Evolutionary conservation across 352 stramenopile species (phyloP).

Genomic region (Phytophthora multivora): DNA sequence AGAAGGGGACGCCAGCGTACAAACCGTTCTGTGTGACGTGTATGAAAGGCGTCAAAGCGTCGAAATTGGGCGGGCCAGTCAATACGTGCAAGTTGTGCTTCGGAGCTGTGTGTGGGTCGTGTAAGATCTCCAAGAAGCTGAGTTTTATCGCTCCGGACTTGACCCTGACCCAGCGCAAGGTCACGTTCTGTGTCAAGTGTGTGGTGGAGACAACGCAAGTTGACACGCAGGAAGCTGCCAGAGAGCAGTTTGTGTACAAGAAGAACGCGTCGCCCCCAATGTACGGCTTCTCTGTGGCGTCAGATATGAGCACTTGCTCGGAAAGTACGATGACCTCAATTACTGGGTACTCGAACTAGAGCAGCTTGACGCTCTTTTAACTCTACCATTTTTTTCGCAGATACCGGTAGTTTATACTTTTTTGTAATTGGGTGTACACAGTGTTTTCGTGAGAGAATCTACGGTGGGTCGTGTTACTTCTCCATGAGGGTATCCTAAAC

Average conservation of each 20-base stretch:
- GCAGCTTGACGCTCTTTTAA: not conserved
- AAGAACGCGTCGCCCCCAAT: conserved; percentile 8
- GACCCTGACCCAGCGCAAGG: conserved; percentile 22
- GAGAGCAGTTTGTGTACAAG: conserved; percentile 30
- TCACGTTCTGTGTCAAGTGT: conserved; percentile 38
- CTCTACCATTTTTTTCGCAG: not conserved
- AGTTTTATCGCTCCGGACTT: conserved; percentile 28
- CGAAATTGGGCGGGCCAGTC: conserved; percentile 11
- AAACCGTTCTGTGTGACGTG: conserved; percentile 24
- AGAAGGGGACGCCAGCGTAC: not conserved
- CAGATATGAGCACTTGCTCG: conserved; percentile 12
- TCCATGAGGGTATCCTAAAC: too few relatives aligned
- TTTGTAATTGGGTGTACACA: too few relatives aligned
- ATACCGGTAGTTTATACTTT: not conserved
- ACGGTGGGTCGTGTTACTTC: too few relatives aligned
- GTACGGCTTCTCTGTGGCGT: conserved; percentile 9
- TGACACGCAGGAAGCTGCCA: conserved; percentile 26
- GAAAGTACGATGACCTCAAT: conserved; percentile 7
- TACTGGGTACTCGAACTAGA: not conserved
- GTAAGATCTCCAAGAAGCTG: conserved; percentile 29
- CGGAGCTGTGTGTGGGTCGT: conserved; percentile 18
- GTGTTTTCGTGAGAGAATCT: too few relatives aligned
- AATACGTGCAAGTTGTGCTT: conserved; percentile 31
- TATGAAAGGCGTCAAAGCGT: conserved; percentile 1
- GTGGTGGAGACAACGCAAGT: conserved; percentile 22